A percentile compares a stretch with the other conserved stretches of the same genome.
phyloP scores from a whole-genome alignment of 2,329 filamentous ascomycete genomes.

The Diaporthe ilicicola region DNA sequence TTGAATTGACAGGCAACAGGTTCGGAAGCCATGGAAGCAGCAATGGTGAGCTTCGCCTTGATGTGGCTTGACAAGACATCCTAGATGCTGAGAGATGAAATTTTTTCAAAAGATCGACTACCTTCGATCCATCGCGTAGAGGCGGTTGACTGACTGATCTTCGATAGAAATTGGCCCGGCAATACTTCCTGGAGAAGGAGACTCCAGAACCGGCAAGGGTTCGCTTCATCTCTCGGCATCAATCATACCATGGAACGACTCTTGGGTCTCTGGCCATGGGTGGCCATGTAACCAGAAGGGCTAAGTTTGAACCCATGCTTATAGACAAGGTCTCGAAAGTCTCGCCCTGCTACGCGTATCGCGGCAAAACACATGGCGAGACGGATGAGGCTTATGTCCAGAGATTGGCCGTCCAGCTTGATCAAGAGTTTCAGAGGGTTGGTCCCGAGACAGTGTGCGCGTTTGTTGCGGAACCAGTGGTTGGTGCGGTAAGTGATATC shows the following conservation, averaged over 20 bases:
- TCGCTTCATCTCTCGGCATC: slow-evolving; percentile 71
- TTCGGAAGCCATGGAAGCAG: slow-evolving; percentile 72
- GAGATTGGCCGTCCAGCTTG: slow-evolving; percentile 70
- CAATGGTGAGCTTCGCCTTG: slow-evolving; percentile 45
- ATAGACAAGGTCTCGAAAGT: slow-evolving; percentile 66
- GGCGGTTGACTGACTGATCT: neutral
- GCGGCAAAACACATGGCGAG: slow-evolving; percentile 60
- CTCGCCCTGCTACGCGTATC: slow-evolving; percentile 73
- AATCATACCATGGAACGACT: slow-evolving; percentile 78
- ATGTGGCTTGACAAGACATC: neutral
- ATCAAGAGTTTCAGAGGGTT: slow-evolving; percentile 69
- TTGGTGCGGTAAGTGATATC: slow-evolving; percentile 68
- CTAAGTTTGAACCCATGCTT: slow-evolving; percentile 70
- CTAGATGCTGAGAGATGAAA: neutral
- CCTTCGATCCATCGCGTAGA: neutral
- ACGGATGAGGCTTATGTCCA: slow-evolving; percentile 66
- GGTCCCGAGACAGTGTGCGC: slow-evolving; percentile 74
- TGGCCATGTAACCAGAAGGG: slow-evolving; percentile 67
- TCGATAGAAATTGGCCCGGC: slow-evolving; percentile 64
- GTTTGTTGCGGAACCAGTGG: slow-evolving; percentile 78
- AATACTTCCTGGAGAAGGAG: slow-evolving; percentile 69
- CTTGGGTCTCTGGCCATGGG: slow-evolving; percentile 72
- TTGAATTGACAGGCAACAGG: slow-evolving; percentile 47
- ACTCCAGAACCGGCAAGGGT: slow-evolving; percentile 63
- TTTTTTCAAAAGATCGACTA: neutral